These are phyloP conservation scores for Cyanidiococcus yangmingshanensis DNA, from an alignment of 23 red algal genomes.

Conservation along the genomic window DNA sequence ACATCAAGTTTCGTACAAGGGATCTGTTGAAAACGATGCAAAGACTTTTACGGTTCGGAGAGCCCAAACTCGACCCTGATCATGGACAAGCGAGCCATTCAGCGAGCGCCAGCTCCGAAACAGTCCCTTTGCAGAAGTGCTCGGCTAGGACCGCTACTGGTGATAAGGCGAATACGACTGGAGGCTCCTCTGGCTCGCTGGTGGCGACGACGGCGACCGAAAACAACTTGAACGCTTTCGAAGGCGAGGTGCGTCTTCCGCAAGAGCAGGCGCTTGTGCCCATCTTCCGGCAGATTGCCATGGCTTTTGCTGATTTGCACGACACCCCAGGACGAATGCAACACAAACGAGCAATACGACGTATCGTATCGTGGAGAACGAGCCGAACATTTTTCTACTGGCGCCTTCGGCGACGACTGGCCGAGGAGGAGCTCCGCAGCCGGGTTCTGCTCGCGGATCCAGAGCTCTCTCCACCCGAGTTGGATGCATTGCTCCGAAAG, in stretches of 20 bases:
- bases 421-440: constrained; percentile 51
- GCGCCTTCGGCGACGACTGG: constrained; percentile 79
- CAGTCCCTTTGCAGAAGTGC: too few relatives aligned
- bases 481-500: constrained; percentile 46
- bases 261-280: constrained; percentile 49
- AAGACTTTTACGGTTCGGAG: constrained; percentile 22
- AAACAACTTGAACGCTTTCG: not conserved
- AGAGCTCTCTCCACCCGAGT: constrained; percentile 28
- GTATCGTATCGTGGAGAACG: constrained; percentile 62
- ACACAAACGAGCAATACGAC: constrained; percentile 59
- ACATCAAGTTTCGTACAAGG: constrained; percentile 84
- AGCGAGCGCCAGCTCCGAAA: not conserved
- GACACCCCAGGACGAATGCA: constrained; percentile 86
- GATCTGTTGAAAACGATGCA: constrained; percentile 95
- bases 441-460: constrained; percentile 41
- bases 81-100: not conserved
- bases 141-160: not conserved
- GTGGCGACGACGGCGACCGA: not conserved
- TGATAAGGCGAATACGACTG: not conserved
- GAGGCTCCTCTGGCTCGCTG: not conserved
- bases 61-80: constrained; percentile 19
- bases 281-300: constrained; percentile 73
- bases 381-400: constrained; percentile 95
- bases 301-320: constrained; percentile 85
- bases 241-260: constrained; percentile 27